Conservation (phyloP, 768 basidiomycete genomes). For the Tricholoma furcatifolium region DNA sequence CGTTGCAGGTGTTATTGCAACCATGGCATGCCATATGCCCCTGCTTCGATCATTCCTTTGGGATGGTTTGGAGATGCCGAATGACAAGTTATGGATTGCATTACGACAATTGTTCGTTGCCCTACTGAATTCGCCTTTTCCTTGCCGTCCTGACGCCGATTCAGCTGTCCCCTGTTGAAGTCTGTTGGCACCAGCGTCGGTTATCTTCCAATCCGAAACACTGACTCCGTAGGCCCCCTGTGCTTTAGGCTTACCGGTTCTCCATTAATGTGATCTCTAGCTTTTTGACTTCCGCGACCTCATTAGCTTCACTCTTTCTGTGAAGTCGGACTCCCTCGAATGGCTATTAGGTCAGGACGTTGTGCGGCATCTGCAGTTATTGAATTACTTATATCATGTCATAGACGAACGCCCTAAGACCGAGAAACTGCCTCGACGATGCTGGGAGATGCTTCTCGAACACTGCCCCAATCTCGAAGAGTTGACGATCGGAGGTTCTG, state of each 20-base stretch:
- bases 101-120: conserved; percentile 25
- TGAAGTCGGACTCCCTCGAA: conserved; percentile 33
- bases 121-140: conserved; percentile 2
- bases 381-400: background rate
- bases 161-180: conserved; percentile 33
- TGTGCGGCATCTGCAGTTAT: background rate
- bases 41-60: conserved; percentile 32
- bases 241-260: background rate
- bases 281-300: conserved; percentile 36
- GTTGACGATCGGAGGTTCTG: conserved; percentile 31
- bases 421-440: conserved; percentile 35
- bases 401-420: conserved; percentile 31
- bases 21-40: conserved; percentile 21
- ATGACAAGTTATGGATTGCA: conserved; percentile 32
- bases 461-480: conserved; percentile 36
- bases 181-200: conserved; percentile 34
- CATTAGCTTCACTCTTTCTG: conserved; percentile 29
- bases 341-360: conserved; percentile 30
- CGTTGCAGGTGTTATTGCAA: conserved; percentile 27
- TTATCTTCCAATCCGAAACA: conserved; percentile 27
- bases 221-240: conserved; percentile 30
- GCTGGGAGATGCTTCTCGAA: conserved; percentile 42
- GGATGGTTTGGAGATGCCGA: conserved; percentile 37
- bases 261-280: conserved; percentile 18
- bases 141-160: conserved; percentile 4